These are phyloP conservation scores for Novymonas esmeraldas DNA, from an alignment of 208 protist species.

Conservation along the genomic window DNA sequence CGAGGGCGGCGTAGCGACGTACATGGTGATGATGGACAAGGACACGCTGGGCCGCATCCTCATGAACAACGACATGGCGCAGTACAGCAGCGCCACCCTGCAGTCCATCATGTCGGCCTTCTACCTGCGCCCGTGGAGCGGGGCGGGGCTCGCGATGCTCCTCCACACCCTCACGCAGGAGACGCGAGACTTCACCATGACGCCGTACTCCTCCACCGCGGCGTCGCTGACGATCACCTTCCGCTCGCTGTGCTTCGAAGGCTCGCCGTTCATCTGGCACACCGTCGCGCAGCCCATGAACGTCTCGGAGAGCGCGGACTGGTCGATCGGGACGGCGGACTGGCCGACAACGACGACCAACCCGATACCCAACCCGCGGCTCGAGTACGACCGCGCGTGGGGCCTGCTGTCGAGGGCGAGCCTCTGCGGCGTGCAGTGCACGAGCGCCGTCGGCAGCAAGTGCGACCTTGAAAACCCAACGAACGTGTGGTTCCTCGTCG, in stretches of 20 bases:
- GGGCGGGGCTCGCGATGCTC: slow-evolving; percentile 26
- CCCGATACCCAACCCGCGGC: slow-evolving; percentile 34
- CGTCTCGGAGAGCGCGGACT: background rate
- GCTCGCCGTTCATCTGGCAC: slow-evolving; percentile 56
- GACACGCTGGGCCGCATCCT: slow-evolving; percentile 42
- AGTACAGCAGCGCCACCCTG: slow-evolving; percentile 54
- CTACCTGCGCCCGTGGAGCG: slow-evolving; percentile 38
- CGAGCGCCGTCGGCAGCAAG: slow-evolving; percentile 14
- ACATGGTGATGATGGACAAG: slow-evolving; percentile 40
- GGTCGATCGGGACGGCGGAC: background rate
- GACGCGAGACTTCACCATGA: slow-evolving; percentile 32
- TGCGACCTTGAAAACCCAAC: slow-evolving; percentile 62
- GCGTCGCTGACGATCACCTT: slow-evolving; percentile 26
- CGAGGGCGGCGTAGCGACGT: background rate
- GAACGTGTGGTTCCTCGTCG: slow-evolving; percentile 63
- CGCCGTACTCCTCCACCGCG: slow-evolving; percentile 18
- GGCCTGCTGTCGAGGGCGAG: slow-evolving; percentile 43
- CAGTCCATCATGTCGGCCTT: slow-evolving; percentile 40
- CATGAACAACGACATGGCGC: slow-evolving; percentile 35
- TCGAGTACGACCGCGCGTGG: slow-evolving; percentile 44
- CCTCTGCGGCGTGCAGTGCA: slow-evolving; percentile 70
- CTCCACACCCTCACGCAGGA: slow-evolving; percentile 48
- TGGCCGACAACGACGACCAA: slow-evolving; percentile 8
- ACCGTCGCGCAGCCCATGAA: slow-evolving; percentile 29
- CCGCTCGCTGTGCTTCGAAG: slow-evolving; percentile 25